phyloP scores from a whole-genome alignment of 108 stramenopile genomes.

The Chaetoceros tenuissimus region DNA sequence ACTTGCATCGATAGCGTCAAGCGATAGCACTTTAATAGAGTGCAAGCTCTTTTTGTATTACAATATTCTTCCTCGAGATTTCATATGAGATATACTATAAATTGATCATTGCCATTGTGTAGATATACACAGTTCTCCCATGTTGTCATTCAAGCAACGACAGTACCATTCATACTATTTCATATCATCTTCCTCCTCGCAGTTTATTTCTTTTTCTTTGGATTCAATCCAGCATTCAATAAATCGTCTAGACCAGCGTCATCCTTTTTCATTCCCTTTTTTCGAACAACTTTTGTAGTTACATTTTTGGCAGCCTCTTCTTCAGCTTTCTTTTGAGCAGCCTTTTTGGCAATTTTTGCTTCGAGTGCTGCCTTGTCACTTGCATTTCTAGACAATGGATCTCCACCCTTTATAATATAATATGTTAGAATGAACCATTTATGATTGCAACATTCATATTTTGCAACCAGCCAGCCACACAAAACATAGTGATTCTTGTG shows the following conservation, averaged over 20 bases:
- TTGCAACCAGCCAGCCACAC: neutral
- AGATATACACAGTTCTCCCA: too few species aligned
- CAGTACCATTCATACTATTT: too few species aligned
- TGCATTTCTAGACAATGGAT: constrained; percentile 50
- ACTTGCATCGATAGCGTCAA: too few species aligned
- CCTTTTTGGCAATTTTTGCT: constrained; percentile 68
- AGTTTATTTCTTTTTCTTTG: constrained; percentile 34
- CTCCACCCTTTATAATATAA: constrained; percentile 37
- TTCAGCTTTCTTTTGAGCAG: constrained; percentile 37
- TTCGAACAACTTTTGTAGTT: constrained; percentile 21
- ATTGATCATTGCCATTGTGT: too few species aligned
- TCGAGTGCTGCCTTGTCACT: constrained; percentile 57
- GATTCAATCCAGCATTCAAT: constrained; percentile 47
- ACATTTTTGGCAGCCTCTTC: constrained; percentile 25
- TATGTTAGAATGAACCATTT: neutral
- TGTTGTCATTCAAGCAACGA: too few species aligned
- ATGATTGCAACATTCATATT: neutral
- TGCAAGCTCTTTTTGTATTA: too few species aligned
- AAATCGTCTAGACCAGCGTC: constrained; percentile 50
- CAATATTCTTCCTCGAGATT: too few species aligned
- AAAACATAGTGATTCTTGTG: too few species aligned
- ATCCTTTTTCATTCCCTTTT: constrained; percentile 34
- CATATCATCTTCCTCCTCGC: too few species aligned
- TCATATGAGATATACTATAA: too few species aligned
- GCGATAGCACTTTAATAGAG: too few species aligned